phyloP scores from a whole-genome alignment of 2,329 filamentous ascomycete genomes.

The Xylariaceae sp. region DNA sequence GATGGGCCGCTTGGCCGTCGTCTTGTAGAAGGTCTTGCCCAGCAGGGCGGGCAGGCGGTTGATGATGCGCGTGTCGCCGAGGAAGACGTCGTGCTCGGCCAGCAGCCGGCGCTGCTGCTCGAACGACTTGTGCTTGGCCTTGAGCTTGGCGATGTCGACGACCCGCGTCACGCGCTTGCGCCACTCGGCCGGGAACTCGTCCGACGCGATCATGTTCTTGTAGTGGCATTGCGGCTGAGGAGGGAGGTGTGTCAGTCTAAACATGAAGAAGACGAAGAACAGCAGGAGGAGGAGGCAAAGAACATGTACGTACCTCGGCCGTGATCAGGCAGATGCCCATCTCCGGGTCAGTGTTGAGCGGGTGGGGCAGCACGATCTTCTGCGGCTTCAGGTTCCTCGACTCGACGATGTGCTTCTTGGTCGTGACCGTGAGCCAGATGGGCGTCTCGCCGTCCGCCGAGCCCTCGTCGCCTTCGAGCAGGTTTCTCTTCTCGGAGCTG shows the following conservation, averaged over 20 bases:
- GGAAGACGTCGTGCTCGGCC: constrained; percentile 83
- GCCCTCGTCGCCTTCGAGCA: constrained; percentile 42
- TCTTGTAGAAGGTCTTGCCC: constrained; percentile 90
- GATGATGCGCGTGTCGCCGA: constrained; percentile 82
- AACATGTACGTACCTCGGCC: constrained; percentile 39
- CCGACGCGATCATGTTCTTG: constrained; percentile 77
- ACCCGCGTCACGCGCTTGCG: constrained; percentile 64
- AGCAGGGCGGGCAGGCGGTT: constrained; percentile 66
- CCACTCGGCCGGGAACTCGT: constrained; percentile 61
- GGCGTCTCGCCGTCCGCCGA: constrained; percentile 40
- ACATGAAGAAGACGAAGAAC: neutral
- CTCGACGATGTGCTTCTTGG: constrained; percentile 61
- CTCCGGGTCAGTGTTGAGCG: constrained; percentile 55
- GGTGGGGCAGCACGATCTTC: constrained; percentile 72
- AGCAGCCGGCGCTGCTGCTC: constrained; percentile 79
- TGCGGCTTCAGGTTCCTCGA: constrained; percentile 36
- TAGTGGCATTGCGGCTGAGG: constrained; percentile 43
- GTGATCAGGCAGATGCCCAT: constrained; percentile 71
- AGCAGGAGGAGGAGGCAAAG: too few relatives aligned
- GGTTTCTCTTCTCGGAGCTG: constrained; percentile 45
- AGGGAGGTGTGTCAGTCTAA: constrained; percentile 4
- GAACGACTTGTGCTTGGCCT: constrained; percentile 77
- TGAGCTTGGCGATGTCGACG: constrained; percentile 74
- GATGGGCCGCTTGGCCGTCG: constrained; percentile 74
- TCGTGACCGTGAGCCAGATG: constrained; percentile 56